Base-by-base conservation (phyloP, 495 filamentous ascomycete species). In the Filosporella fistucella region DNA sequence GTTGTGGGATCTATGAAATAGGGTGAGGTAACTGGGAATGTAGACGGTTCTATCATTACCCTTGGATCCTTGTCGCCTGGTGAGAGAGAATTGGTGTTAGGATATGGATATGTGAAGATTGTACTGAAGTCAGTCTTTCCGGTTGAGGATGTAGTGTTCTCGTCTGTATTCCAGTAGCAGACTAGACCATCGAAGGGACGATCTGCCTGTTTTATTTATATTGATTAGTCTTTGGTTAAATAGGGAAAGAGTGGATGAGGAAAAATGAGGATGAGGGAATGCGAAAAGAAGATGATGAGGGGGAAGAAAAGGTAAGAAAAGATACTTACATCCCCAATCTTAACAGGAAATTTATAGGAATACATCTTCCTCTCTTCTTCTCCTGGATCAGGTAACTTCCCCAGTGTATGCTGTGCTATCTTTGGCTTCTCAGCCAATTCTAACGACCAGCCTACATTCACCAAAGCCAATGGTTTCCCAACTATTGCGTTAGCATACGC, bases 381-480 rank as follows among this genome's bases (percentile, higher is more conserved):
- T 14, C 21, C 39, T 16, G 44, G 18, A 12, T 51, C 28, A 21
- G 53, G 22, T 1, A 35, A 57, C 1, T 20, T 14, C 22, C 39
- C 38, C 22, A 43, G 24, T 17, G 40, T 58, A 0, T 59, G 42
- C 38, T 63, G 56, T 34, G 54, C 56, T 17, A 13, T 20, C 13
- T 51, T 56, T 14, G 51, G 47, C 21, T 60, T 39, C 21, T 16
- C 42, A n/a, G 59, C 63, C 0, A 78, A 56, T 54, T 78, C 74
- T 4, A 78, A 57, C 0, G 63, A 67, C 63, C 59, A 70, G 1
- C 67, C 74, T 36, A 59, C 56, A 39, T 74, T 70, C 20, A 67
- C 66, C 5, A 78, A 65, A 0, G 72, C 74, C 3, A 78, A 57
- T 0, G 74, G 75, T 42, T 59, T 61, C 2, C 75, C 74, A n/a